These are phyloP conservation scores for Sequoia sempervirens DNA, from an alignment of 75 land plant genomes.

Conservation along the genomic window DNA sequence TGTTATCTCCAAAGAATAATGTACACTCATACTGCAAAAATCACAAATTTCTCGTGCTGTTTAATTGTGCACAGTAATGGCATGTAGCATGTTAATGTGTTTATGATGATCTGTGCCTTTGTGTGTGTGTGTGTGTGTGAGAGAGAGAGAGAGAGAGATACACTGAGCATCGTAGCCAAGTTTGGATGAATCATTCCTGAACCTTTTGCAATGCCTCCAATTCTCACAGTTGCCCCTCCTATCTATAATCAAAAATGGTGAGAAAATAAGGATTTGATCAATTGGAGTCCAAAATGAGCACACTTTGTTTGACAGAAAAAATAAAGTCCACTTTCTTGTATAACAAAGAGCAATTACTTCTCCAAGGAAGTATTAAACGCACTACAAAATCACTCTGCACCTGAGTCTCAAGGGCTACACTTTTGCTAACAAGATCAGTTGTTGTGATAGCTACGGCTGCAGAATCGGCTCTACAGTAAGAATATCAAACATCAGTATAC, in stretches of 20 bases:
- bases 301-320: neutral
- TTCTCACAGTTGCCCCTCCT: constrained; percentile 59
- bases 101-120: neutral
- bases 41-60: neutral
- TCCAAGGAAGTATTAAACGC: neutral
- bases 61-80: neutral
- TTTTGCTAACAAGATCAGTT: constrained; percentile 96
- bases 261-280: constrained; percentile 1
- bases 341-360: neutral
- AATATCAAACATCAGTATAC: neutral
- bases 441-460: constrained; percentile 98
- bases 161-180: constrained; percentile 99
- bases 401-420: constrained; percentile 84
- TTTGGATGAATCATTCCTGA: constrained; percentile 99
- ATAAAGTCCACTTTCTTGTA: no score
- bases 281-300: neutral
- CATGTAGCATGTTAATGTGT: neutral
- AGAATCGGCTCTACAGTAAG: constrained; percentile 61
- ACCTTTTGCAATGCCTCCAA: constrained; percentile 98
- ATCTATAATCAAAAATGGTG: constrained; percentile 32
- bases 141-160: constrained; percentile 13
- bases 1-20: neutral
- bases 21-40: neutral
- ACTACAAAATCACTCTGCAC: constrained; percentile 22
- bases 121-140: neutral